Evolutionary conservation across 768 basidiomycete genomes (phyloP).

Genomic region (Wakefieldia striispora): DNA sequence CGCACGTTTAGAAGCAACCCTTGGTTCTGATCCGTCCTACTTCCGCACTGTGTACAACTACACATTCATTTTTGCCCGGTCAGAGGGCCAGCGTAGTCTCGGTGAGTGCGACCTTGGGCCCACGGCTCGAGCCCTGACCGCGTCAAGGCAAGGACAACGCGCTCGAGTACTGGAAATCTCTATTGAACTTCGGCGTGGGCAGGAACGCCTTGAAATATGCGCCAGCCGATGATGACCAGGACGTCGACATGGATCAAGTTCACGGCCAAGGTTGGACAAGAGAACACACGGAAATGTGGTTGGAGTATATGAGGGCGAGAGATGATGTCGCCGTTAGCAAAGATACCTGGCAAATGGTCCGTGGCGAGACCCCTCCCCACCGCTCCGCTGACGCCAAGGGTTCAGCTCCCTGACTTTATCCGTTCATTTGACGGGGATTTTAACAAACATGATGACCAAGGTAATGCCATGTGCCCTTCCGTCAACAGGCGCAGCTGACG

Average conservation of each 20-base stretch:
- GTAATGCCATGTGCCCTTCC: slow-evolving; percentile 36
- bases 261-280: slow-evolving; percentile 56
- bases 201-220: slow-evolving; percentile 61
- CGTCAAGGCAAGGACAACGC: slow-evolving; percentile 64
- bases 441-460: slow-evolving; percentile 71
- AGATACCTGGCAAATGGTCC: slow-evolving; percentile 86
- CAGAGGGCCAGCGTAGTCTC: slow-evolving; percentile 77
- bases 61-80: slow-evolving; percentile 77
- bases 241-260: slow-evolving; percentile 40
- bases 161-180: slow-evolving; percentile 72
- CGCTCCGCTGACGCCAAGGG: slow-evolving; percentile 5
- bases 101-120: slow-evolving; percentile 41
- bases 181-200: slow-evolving; percentile 67
- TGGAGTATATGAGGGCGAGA: slow-evolving; percentile 65
- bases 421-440: slow-evolving; percentile 73
- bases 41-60: slow-evolving; percentile 77
- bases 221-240: slow-evolving; percentile 41
- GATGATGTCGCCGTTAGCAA: slow-evolving; percentile 79
- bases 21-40: slow-evolving; percentile 63
- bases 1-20: slow-evolving; percentile 51
- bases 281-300: slow-evolving; percentile 70
- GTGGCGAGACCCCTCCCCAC: slow-evolving; percentile 21
- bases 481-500: neutral
- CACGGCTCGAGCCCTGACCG: neutral
- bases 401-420: slow-evolving; percentile 76